These are phyloP conservation scores for Pseudogymnoascus sp. DNA, from an alignment of 2,329 filamentous ascomycete species.

Conservation along the genomic window DNA sequence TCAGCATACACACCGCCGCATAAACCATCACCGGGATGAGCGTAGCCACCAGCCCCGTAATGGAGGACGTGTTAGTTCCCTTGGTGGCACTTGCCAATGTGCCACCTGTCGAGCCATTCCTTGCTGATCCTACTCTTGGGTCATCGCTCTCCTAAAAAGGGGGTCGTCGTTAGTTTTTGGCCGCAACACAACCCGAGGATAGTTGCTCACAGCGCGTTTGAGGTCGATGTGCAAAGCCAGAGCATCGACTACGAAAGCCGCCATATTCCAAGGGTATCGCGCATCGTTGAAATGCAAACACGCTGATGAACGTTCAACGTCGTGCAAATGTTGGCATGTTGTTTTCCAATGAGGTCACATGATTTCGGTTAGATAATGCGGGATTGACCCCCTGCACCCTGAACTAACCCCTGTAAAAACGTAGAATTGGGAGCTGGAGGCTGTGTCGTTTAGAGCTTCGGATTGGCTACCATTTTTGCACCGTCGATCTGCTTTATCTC, in stretches of 20 bases:
- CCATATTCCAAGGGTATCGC: neutral
- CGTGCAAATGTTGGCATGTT: neutral
- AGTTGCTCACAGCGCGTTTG: neutral
- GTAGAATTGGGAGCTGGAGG: neutral
- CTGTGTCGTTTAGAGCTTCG: neutral
- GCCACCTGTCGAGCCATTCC: slow-evolving; percentile 30
- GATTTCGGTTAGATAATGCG: neutral
- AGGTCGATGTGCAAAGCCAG: neutral
- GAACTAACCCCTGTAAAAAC: neutral
- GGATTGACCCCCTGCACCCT: neutral
- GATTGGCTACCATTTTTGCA: neutral
- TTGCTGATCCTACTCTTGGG: slow-evolving; percentile 36
- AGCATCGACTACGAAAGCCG: slow-evolving; percentile 2
- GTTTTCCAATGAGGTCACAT: neutral
- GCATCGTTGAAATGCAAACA: neutral
- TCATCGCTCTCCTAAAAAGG: slow-evolving; percentile 22
- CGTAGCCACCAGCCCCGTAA: slow-evolving; percentile 39
- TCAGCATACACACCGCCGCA: slow-evolving; percentile 39
- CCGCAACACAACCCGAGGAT: neutral
- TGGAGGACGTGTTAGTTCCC: slow-evolving; percentile 34
- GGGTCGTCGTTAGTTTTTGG: neutral
- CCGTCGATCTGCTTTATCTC: neutral
- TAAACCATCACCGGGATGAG: slow-evolving; percentile 45
- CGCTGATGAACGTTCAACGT: neutral
- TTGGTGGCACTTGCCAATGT: slow-evolving; percentile 25